These are phyloP conservation scores for Psilocybe azurescens DNA, from an alignment of 768 basidiomycete species.

Conservation along the genomic window DNA sequence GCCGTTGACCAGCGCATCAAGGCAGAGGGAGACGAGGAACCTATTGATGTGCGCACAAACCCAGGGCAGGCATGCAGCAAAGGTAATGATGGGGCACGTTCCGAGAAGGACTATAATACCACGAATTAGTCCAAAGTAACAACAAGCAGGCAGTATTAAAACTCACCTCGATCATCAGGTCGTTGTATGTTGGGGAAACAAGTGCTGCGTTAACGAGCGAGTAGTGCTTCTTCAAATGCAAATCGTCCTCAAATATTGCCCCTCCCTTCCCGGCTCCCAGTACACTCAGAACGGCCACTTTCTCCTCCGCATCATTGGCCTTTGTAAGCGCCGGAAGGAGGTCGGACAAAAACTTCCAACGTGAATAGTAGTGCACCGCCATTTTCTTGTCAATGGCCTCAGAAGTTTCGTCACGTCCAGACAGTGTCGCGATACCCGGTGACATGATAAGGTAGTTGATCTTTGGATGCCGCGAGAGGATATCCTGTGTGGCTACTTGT, in stretches of 20 bases:
- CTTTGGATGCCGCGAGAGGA: conserved; percentile 41
- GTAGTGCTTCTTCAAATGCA: conserved; percentile 56
- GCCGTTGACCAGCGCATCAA: conserved; percentile 27
- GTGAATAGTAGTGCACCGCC: conserved; percentile 35
- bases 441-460: conserved; percentile 60
- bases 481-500: conserved; percentile 32
- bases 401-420: conserved; percentile 28
- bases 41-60: conserved; percentile 39
- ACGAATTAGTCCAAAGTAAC: no score
- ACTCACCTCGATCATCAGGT: conserved; percentile 57
- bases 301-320: conserved; percentile 51
- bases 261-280: conserved; percentile 39
- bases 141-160: not conserved
- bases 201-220: conserved; percentile 36
- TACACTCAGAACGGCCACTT: conserved; percentile 54
- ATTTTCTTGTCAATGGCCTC: conserved; percentile 36
- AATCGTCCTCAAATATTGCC: conserved; percentile 49
- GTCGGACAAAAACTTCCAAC: conserved; percentile 55
- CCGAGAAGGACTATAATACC: conserved; percentile 34
- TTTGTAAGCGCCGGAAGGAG: conserved; percentile 47
- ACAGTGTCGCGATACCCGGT: conserved; percentile 41
- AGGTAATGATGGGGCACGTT: conserved; percentile 33
- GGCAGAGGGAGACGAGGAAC: conserved; percentile 30
- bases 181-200: conserved; percentile 50
- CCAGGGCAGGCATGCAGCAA: conserved; percentile 47